phyloP scores from a whole-genome alignment of 2,329 filamentous ascomycete genomes.

The Venturia aucupariae region DNA sequence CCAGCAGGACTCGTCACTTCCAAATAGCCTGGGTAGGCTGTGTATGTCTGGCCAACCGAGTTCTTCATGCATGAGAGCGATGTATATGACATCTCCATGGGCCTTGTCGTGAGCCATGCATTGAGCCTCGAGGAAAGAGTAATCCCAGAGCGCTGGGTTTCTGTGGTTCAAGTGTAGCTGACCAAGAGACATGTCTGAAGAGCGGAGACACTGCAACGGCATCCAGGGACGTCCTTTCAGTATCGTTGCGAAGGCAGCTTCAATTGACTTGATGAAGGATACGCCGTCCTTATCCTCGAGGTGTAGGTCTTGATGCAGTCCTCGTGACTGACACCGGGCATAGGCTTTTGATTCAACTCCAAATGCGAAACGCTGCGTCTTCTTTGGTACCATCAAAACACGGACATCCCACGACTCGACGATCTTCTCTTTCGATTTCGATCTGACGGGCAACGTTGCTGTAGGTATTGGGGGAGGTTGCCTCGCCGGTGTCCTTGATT shows the following conservation, averaged over 20 bases:
- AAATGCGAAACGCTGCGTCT: slow-evolving; percentile 28
- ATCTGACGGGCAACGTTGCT: slow-evolving; percentile 27
- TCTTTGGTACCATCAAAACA: slow-evolving; percentile 30
- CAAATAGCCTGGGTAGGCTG: slow-evolving; percentile 25
- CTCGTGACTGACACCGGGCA: slow-evolving; percentile 29
- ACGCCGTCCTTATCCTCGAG: slow-evolving; percentile 29
- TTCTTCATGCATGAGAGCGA: slow-evolving; percentile 31
- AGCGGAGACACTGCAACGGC: slow-evolving; percentile 31
- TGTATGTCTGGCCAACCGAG: slow-evolving; percentile 32
- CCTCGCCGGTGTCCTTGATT: not conserved
- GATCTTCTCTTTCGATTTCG: slow-evolving; percentile 24
- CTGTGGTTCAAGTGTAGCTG: slow-evolving; percentile 24
- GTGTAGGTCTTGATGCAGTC: slow-evolving; percentile 29
- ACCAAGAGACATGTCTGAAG: slow-evolving; percentile 29
- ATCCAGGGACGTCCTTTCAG: slow-evolving; percentile 32
- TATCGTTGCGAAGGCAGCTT: slow-evolving; percentile 28
- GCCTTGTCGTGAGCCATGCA: slow-evolving; percentile 34
- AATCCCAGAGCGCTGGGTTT: slow-evolving; percentile 30
- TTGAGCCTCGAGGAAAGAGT: slow-evolving; percentile 31
- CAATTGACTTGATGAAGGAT: slow-evolving; percentile 28
- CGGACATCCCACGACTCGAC: slow-evolving; percentile 28
- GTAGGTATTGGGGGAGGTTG: not conserved
- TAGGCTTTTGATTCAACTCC: slow-evolving; percentile 31
- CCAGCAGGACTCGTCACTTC: slow-evolving; percentile 30
- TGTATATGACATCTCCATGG: slow-evolving; percentile 32